Base-by-base conservation (phyloP, 2,329 filamentous ascomycete species). In the Venturiaceae sp. region DNA sequence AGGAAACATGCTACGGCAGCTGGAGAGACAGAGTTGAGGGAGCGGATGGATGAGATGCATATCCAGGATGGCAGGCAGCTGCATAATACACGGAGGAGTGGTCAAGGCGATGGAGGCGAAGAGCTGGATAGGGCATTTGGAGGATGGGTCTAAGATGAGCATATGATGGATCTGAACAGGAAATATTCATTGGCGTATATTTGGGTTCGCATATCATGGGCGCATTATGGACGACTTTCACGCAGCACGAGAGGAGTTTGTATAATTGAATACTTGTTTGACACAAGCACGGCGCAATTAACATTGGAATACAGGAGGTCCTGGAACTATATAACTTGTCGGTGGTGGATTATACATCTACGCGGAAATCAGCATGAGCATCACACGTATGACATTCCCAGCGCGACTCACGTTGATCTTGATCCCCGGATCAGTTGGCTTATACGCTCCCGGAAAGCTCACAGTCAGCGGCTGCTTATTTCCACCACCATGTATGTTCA, bases 61-160 rank as follows among this genome's bases (percentile, higher is more conserved):
- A 58, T 62, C 39, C 55, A 67, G 62, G 26, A 32, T 63, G 66
- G 58, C 64, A 62, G 30, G 60, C 67, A 57, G 62, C 66, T 23
- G 67, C 67, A 56, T 63, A 62, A 58, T 66, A 69, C 34, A 70
- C 69, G 14, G 63, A 73, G 1, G 75, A 75, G 32, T 68, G 66
- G 63, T 69, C 9, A 80, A 80, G 64, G 77, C 85, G 61, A 80
- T 85, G 79, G 72, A 80, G 55, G 89, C 86, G 75, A 84, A 77
- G 72, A 81, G 84, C 54, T 74, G 59, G 72, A 74, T 63, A 63
- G 71, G 59, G 85, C 92, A 8, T 92, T 95, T 77, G 81, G 83
- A 46, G 85, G 85, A 68, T 95, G 62, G 83, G 79, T 0, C 70
- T 94, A 36, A 36, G 58, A 41, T 62, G 60, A 63, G n/a, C 11